Conservation (phyloP, 371 early-diverging fungal genomes). For the Mucor velutinosus region DNA sequence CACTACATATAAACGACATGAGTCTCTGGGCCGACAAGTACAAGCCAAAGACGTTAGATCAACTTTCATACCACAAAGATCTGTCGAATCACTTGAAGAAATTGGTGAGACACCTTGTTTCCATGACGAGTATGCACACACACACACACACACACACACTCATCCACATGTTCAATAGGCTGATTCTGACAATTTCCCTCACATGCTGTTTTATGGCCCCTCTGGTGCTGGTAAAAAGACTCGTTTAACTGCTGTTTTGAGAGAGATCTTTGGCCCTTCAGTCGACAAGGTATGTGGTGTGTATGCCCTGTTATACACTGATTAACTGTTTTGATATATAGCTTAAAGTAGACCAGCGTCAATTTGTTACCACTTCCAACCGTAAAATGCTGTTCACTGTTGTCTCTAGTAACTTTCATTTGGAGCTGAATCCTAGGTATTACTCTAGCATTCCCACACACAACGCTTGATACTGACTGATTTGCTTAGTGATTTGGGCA, state of each 20-base stretch:
- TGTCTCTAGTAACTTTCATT: slow-evolving; percentile 90
- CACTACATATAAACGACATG: slow-evolving; percentile 43
- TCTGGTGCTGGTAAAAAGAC: slow-evolving; percentile 98
- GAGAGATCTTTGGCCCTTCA: slow-evolving; percentile 89
- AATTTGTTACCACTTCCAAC: slow-evolving; percentile 82
- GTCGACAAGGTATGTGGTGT: slow-evolving; percentile 83
- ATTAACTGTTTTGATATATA: slow-evolving; percentile 21
- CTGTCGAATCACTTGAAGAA: slow-evolving; percentile 75
- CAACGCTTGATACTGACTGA: background rate
- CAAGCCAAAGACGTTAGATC: slow-evolving; percentile 84
- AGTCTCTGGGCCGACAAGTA: slow-evolving; percentile 98
- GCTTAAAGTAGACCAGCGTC: slow-evolving; percentile 88
- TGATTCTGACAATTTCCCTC: slow-evolving; percentile 87
- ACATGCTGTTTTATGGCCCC: slow-evolving; percentile 96
- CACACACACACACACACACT: background rate
- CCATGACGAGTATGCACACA: background rate
- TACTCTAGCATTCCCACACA: background rate
- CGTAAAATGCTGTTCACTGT: slow-evolving; percentile 85
- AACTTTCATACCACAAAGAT: slow-evolving; percentile 82
- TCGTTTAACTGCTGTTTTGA: slow-evolving; percentile 81
- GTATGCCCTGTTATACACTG: background rate
- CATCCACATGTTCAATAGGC: slow-evolving; percentile 50
- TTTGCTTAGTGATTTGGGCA: slow-evolving; percentile 81
- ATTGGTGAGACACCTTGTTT: slow-evolving; percentile 57
- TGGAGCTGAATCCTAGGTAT: slow-evolving; percentile 92